Base-by-base conservation (phyloP, 306 rosid genomes). In the Lablab purpureus region DNA sequence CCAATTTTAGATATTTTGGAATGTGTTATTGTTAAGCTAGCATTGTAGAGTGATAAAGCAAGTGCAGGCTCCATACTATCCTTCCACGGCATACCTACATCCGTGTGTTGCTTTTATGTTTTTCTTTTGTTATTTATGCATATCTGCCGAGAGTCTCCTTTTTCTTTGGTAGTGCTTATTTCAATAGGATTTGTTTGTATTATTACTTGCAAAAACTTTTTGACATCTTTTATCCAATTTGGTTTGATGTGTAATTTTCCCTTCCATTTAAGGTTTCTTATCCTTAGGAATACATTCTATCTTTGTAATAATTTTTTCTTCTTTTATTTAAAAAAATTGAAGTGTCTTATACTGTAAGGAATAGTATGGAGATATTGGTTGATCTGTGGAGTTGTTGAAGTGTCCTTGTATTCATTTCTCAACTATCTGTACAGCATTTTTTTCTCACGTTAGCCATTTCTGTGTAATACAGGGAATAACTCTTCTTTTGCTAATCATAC, bases 381-480 rank as follows among this genome's bases (percentile, higher is more conserved):
- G 54, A 68, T 83, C 55, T 41, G 37, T 54, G 54, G 25, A 43
- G 41, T 40, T 81, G 49, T 68, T 52, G 43, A 82, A 79, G 54
- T 76, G 79, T 59, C 45, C 54, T 11, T 11, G 49, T 60, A 37
- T 81, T 73, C 6, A n/a, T 81, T 67, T 80, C 46, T 55, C 73
- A 36, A 23, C 77, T 68, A 23, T 82, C 7, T 73, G 43, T n/a
- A 5, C 74, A 52, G 47, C 77, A 66, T 72, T 43, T 43, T 74
- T 80, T 36, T 30, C 75, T 69, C 40, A 40, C n/a, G 0, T 18
- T 51, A 79, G 25, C 67, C 63, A 71, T 52, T 72, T 10, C 58
- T 78, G 50, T 78, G 55, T 34, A 64, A 60, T 86, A 83, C 96
- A 93, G 98, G 98, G 92, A 50, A 80, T 89, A 83, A 46, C 91